Conservation (phyloP, 345 rosid genomes). For the Moricandia arvensis region DNA sequence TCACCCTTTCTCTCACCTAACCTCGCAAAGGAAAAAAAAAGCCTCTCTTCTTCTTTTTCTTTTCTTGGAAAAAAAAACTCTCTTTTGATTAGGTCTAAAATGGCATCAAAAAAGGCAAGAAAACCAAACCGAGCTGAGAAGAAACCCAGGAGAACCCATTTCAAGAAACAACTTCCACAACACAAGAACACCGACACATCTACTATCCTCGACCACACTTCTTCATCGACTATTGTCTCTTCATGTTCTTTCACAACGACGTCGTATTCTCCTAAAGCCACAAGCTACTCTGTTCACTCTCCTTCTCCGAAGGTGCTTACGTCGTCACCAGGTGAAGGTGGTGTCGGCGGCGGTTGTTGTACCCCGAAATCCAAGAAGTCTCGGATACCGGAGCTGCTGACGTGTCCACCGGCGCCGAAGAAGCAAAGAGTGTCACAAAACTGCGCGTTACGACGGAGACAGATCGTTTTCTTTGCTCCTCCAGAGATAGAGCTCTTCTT, state of each 20-base stretch:
- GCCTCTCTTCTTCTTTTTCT: neutral
- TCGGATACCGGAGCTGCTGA: constrained; percentile 69
- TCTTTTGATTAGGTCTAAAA: constrained; percentile 27
- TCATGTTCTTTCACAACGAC: constrained; percentile 25
- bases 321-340: constrained; percentile 21
- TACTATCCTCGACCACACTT: constrained; percentile 17
- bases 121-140: constrained; percentile 28
- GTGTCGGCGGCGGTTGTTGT: constrained; percentile 43
- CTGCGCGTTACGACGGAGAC: constrained; percentile 51
- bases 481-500: constrained; percentile 96
- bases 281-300: constrained; percentile 21
- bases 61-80: neutral
- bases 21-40: neutral
- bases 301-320: constrained; percentile 19
- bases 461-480: constrained; percentile 87
- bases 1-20: constrained; percentile 23
- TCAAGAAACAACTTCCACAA: constrained; percentile 38
- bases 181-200: constrained; percentile 13
- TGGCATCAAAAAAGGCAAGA: constrained; percentile 37
- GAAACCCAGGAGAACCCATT: constrained; percentile 15
- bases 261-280: constrained; percentile 19
- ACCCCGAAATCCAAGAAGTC: constrained; percentile 77
- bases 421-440: constrained; percentile 57
- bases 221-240: constrained; percentile 21
- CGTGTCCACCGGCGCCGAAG: constrained; percentile 99